phyloP scores from a whole-genome alignment of 1,284 basidiomycete genomes.

The Puccinia horiana region DNA sequence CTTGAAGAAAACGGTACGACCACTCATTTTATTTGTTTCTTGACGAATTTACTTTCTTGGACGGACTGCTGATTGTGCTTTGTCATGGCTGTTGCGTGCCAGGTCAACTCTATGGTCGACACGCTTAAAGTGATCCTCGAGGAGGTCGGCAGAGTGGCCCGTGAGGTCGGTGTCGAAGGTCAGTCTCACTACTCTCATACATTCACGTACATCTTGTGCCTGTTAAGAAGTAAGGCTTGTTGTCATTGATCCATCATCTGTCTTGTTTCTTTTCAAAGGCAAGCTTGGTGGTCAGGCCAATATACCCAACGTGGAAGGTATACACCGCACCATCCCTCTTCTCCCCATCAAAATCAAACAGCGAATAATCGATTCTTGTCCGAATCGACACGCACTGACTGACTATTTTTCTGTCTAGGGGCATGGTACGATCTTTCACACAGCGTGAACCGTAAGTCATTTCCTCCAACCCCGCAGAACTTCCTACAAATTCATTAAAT shows the following conservation, averaged over 20 bases:
- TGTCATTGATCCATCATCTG: background rate
- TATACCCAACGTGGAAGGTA: conserved; percentile 59
- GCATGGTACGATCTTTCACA: conserved; percentile 49
- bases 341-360: background rate
- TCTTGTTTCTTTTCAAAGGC: conserved; percentile 17
- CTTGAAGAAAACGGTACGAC: conserved; percentile 42
- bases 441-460: conserved; percentile 46
- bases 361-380: background rate
- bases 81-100: background rate
- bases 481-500: background rate
- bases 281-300: conserved; percentile 78
- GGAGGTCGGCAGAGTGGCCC: conserved; percentile 81
- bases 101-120: conserved; percentile 49
- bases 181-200: background rate
- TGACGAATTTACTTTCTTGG: background rate
- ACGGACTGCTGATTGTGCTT: background rate
- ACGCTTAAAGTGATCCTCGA: conserved; percentile 43
- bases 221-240: background rate
- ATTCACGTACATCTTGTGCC: background rate
- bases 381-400: background rate
- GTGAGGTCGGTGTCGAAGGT: conserved; percentile 90
- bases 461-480: background rate
- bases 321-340: background rate
- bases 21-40: background rate
- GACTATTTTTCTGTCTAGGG: background rate